Evolutionary conservation across 768 basidiomycete genomes (phyloP).

Genomic region (Gloeostereum incarnatum): DNA sequence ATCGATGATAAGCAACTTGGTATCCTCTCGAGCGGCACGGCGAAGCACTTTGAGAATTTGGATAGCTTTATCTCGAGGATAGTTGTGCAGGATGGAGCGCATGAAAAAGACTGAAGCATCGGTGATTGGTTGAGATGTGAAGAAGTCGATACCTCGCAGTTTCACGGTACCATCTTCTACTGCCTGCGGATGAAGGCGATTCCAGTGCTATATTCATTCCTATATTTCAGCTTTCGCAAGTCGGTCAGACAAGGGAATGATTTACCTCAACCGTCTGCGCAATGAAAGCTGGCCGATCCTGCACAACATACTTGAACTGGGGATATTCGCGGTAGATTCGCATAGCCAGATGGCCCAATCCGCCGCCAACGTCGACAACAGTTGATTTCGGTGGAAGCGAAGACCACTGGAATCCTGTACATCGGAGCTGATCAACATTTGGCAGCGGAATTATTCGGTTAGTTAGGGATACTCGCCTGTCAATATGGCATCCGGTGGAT

Average conservation of each 20-base stretch:
- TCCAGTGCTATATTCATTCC: slow-evolving; percentile 20
- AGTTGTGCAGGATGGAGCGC: slow-evolving; percentile 69
- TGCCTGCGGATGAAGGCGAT: slow-evolving; percentile 31
- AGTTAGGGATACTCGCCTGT: too few species aligned
- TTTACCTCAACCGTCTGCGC: slow-evolving; percentile 27
- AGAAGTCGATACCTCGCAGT: slow-evolving; percentile 64
- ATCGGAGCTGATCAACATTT: not conserved
- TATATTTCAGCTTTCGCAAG: slow-evolving; percentile 51
- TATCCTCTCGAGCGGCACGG: slow-evolving; percentile 38
- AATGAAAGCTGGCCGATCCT: slow-evolving; percentile 37
- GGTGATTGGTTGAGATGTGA: slow-evolving; percentile 47
- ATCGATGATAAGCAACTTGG: slow-evolving; percentile 62
- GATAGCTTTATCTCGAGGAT: slow-evolving; percentile 54
- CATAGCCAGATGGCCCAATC: slow-evolving; percentile 39
- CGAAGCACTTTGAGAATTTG: slow-evolving; percentile 33
- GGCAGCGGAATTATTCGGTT: not conserved
- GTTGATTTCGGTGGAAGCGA: slow-evolving; percentile 32
- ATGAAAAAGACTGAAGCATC: slow-evolving; percentile 59
- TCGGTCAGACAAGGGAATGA: not conserved
- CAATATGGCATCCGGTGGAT: not conserved
- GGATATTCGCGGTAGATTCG: slow-evolving; percentile 12
- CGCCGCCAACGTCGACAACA: slow-evolving; percentile 50
- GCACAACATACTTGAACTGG: slow-evolving; percentile 34
- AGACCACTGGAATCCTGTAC: slow-evolving; percentile 40
- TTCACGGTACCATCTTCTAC: slow-evolving; percentile 40